Base-by-base conservation (phyloP, 768 basidiomycete species). In the Amanita phalloides region DNA sequence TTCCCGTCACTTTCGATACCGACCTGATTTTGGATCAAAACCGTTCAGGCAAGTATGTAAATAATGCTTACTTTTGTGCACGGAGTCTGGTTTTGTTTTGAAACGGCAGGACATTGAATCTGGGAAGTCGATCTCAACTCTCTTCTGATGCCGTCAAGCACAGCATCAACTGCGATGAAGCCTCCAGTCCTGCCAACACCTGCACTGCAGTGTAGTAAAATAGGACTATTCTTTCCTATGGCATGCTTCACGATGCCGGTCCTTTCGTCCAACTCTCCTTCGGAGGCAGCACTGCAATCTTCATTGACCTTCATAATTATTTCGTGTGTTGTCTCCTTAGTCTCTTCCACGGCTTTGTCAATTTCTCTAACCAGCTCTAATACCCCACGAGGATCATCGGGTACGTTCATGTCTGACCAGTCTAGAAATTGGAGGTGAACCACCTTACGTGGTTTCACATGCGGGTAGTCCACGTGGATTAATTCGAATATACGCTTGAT, bases 321-420 rank as follows among this genome's bases (percentile, higher is more conserved):
- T 28, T 58, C 55, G 51, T 58, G 17, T 17, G 17, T 57, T 30
- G 53, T 49, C 14, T 47, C 57, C 21, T 51, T 55, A 4, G 66
- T 68, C 56, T 74, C 73, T 36, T 59, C 53, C 28, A 72, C 67
- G 0, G 69, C 74, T 45, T 64, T 62, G 14, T 73, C 82, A n/a
- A 91, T 84, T 55, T 83, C 81, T 54, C 72, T 75, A 49, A 96
- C 77, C 21, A 98, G 75, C 11, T 75, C 70, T 38, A 96, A 67
- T 17, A 97, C 71, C 6, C 83, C 85, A 6, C 77, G 70, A 0
- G 94, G 83, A 53, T 90, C 82, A 10, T 85, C 81, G 0, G 95
- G 95, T 10, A 98, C 91, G 62, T 93, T 93, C 72, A 97, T 86
- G 60, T 98, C 95, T 2, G 94, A 91, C 95, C 95, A 98, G 36